Evolutionary conservation across 176 grass and related monocot genomes (phyloP).

Genomic region (Cocos nucifera): DNA sequence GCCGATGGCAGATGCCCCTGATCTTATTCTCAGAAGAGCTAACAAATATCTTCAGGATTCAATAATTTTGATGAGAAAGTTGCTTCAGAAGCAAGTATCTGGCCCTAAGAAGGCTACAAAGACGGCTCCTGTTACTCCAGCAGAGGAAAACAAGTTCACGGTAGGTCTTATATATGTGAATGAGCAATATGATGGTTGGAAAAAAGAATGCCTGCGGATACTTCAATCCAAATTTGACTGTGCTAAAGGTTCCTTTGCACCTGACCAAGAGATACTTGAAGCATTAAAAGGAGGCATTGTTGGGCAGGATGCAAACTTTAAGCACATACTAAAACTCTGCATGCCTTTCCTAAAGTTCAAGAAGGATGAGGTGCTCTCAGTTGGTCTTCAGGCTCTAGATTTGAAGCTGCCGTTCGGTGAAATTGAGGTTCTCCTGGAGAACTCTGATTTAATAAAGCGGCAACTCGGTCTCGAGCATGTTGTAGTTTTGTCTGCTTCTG

Average conservation of each 20-base stretch:
- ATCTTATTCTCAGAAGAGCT: constrained; percentile 45
- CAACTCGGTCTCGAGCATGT: constrained; percentile 50
- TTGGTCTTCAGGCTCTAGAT: constrained; percentile 48
- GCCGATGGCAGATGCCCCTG: constrained; percentile 32
- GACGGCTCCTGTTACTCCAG: constrained; percentile 27
- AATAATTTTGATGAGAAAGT: constrained; percentile 58
- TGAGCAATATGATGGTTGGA: constrained; percentile 71
- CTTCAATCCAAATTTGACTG: constrained; percentile 41
- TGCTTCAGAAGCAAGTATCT: constrained; percentile 63
- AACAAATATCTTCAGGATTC: constrained; percentile 84
- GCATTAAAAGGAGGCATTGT: constrained; percentile 38
- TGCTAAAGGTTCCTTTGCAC: constrained; percentile 31
- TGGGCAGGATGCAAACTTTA: constrained; percentile 40
- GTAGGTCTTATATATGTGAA: constrained; percentile 55
- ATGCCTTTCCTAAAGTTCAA: constrained; percentile 74
- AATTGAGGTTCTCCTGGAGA: constrained; percentile 45
- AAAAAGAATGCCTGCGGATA: constrained; percentile 60
- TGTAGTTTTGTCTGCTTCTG: constrained; percentile 31
- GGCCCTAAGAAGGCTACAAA: constrained; percentile 70
- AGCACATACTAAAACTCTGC: constrained; percentile 68
- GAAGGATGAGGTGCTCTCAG: constrained; percentile 42
- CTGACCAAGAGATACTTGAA: constrained; percentile 53
- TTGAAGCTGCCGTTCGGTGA: constrained; percentile 66
- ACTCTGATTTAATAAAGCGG: constrained; percentile 54
- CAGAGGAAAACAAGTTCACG: constrained; percentile 37